Percentiles rank a stretch among this genome's conserved stretches.
phyloP scores from a whole-genome alignment of 768 basidiomycete species.

The Boletus subcaerulescens region DNA sequence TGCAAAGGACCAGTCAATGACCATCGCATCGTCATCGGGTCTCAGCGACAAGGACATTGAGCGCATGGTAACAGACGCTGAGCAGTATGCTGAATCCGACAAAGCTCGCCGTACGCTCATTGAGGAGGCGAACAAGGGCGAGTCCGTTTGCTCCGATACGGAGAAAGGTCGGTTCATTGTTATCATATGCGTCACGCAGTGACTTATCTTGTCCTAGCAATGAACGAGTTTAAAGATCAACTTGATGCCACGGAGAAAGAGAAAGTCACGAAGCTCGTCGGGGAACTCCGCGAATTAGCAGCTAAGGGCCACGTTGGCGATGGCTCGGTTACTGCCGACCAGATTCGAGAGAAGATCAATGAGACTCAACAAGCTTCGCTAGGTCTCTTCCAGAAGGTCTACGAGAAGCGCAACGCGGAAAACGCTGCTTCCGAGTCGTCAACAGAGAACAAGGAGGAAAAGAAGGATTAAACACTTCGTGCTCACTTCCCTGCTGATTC shows the following conservation, averaged over 20 bases:
- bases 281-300: conserved; percentile 85
- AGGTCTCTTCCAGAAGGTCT: conserved; percentile 96
- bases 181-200: background rate
- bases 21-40: conserved; percentile 96
- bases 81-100: conserved; percentile 91
- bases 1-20: conserved; percentile 90
- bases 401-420: conserved; percentile 88
- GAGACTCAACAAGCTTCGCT: conserved; percentile 95
- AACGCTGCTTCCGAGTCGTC: conserved; percentile 45
- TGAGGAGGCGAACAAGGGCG: conserved; percentile 95
- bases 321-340: conserved; percentile 73
- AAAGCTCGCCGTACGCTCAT: conserved; percentile 85
- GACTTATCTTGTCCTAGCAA: conserved; percentile 47
- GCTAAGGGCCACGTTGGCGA: conserved; percentile 89
- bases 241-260: conserved; percentile 90
- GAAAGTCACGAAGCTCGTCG: conserved; percentile 84
- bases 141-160: conserved; percentile 90
- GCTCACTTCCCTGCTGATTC: background rate
- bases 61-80: conserved; percentile 93
- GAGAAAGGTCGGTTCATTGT: conserved; percentile 71
- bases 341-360: conserved; percentile 88
- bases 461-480: conserved; percentile 67
- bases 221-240: conserved; percentile 98
- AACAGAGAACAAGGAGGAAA: conserved; percentile 57
- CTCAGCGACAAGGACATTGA: conserved; percentile 96